phyloP scores from a whole-genome alignment of 2,329 filamentous ascomycete genomes.

The Botrytis sinoallii region DNA sequence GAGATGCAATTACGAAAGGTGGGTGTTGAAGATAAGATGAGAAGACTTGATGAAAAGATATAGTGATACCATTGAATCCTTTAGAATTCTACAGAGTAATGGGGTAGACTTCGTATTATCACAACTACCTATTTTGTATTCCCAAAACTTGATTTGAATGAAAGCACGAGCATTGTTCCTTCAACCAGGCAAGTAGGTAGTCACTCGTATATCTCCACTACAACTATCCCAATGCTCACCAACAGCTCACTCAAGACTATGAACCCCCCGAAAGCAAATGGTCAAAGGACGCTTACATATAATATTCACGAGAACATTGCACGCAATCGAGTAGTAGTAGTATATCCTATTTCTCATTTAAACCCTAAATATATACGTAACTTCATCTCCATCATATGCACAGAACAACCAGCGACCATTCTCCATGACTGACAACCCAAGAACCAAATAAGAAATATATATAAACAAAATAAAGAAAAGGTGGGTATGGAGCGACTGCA shows the following conservation, averaged over 20 bases:
- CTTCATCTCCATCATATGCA: not conserved
- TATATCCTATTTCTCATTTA: not conserved
- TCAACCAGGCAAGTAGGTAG: not conserved
- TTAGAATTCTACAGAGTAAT: not conserved
- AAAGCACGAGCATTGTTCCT: not conserved
- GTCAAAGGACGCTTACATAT: not conserved
- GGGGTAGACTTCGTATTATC: not conserved
- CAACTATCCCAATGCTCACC: not conserved
- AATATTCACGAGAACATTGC: not conserved
- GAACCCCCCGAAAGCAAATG: not conserved
- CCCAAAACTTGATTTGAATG: not conserved
- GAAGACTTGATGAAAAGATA: not conserved
- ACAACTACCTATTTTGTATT: not conserved
- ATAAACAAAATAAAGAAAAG: not conserved
- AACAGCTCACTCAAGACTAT: not conserved
- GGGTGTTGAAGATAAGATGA: not conserved
- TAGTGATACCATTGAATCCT: not conserved
- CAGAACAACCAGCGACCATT: not conserved
- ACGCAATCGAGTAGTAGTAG: not conserved
- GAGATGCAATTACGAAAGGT: not conserved
- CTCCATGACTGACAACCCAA: not conserved
- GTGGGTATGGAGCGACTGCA: not conserved
- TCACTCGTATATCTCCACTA: not conserved
- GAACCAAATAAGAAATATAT: not conserved
- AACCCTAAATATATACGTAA: not conserved